Percentiles rank a stretch among this genome's conserved stretches.
phyloP scores from a whole-genome alignment of 1,284 basidiomycete genomes.

The Trametes polyzona region DNA sequence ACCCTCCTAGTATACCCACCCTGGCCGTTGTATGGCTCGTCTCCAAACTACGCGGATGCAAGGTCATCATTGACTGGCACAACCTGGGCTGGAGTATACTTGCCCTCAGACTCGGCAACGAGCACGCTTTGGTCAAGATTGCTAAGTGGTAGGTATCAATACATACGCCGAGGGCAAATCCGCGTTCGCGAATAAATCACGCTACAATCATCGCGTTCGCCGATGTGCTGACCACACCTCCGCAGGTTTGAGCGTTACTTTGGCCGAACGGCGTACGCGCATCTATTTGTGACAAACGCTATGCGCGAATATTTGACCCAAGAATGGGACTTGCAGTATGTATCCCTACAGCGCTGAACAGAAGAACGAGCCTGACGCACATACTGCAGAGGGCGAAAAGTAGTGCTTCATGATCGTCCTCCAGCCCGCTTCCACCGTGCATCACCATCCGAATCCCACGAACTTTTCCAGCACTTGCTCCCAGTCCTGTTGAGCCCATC shows the following conservation, averaged over 20 bases:
- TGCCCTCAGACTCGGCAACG: slow-evolving; percentile 74
- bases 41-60: slow-evolving; percentile 68
- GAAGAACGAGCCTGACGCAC: too few species aligned
- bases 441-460: slow-evolving; percentile 71
- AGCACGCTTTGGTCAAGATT: slow-evolving; percentile 73
- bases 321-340: slow-evolving; percentile 81
- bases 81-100: slow-evolving; percentile 96
- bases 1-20: slow-evolving; percentile 96
- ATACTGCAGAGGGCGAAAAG: slow-evolving; percentile 73
- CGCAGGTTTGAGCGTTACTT: slow-evolving; percentile 82
- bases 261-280: slow-evolving; percentile 82
- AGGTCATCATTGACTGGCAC: slow-evolving; percentile 98
- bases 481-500: slow-evolving; percentile 38
- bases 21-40: slow-evolving; percentile 85
- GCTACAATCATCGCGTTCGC: too few species aligned
- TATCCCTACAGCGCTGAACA: too few species aligned
- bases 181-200: too few species aligned
- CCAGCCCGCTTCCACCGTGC: slow-evolving; percentile 79
- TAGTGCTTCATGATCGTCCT: slow-evolving; percentile 87
- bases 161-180: too few species aligned
- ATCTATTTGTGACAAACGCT: slow-evolving; percentile 92
- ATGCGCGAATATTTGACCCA: slow-evolving; percentile 76
- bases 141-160: slow-evolving; percentile 61
- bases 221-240: background rate
- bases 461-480: slow-evolving; percentile 64